Conservation (phyloP, 768 basidiomycete species). For the Amanita molliuscula region DNA sequence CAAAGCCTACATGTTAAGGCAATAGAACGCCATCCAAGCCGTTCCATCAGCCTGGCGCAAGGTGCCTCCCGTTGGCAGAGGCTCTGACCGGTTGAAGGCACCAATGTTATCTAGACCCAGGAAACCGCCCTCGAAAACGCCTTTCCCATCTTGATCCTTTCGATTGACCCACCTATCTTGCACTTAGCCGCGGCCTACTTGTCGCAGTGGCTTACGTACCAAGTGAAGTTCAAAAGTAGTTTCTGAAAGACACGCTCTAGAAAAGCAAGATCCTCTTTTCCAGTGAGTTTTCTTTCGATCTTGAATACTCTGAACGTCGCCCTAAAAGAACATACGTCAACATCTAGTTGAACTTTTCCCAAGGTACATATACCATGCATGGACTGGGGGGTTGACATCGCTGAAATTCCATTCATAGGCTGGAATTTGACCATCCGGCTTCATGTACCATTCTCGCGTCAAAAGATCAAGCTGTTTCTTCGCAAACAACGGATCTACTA, state of each 20-base stretch:
- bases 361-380: conserved; percentile 65
- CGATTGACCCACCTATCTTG: conserved; percentile 88
- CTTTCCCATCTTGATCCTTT: conserved; percentile 90
- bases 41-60: conserved; percentile 98
- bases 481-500: conserved; percentile 91
- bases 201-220: conserved; percentile 32
- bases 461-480: conserved; percentile 96
- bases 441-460: conserved; percentile 99
- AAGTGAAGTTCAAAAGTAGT: conserved; percentile 92
- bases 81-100: conserved; percentile 95
- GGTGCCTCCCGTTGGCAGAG: conserved; percentile 86
- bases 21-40: conserved; percentile 99
- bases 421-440: conserved; percentile 96
- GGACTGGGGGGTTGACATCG: conserved; percentile 98
- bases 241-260: conserved; percentile 99
- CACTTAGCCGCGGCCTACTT: background rate
- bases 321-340: conserved; percentile 30
- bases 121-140: conserved; percentile 98
- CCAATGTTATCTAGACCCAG: conserved; percentile 97
- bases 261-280: conserved; percentile 83
- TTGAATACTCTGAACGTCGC: conserved; percentile 99
- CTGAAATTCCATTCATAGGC: conserved; percentile 99
- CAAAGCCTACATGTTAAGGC: conserved; percentile 74
- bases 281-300: conserved; percentile 93
- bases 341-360: background rate